Base-by-base conservation (phyloP, 495 filamentous ascomycete species). In the Annulohypoxylon nitens region DNA sequence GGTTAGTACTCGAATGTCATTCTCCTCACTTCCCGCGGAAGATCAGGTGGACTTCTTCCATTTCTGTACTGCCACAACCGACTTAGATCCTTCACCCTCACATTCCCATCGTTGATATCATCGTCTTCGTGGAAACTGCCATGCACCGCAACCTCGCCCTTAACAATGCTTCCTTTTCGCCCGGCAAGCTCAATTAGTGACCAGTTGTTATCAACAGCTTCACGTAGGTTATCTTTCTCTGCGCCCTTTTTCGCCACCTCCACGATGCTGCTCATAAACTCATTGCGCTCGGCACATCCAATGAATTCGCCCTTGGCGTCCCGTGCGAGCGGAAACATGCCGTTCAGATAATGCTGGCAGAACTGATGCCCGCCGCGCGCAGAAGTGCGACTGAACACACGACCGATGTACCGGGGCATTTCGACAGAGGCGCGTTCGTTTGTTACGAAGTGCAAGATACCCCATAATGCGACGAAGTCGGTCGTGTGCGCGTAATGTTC, bases 401-500 rank as follows among this genome's bases (percentile, higher is more conserved):
- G 87, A 1, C 94, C 94, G 76, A 92, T 88, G 79, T 91, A 97
- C 20, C 92, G 86, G 57, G 88, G 86, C 50, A 86, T 78, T 45
- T 70, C 71, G 2, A 67, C 73, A 6, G 73, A 67, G 12, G 75
- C 78, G n/a, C 76, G 75, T 2, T 77, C 64, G 54, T 84, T 82
- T 6, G 82, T 81, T 1, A 86, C 83, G 74, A 92, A 95, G 68
- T 91, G 85, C 10, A 97, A 83, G 1, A 95, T 88, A 2, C 94
- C 94, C 84, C 91, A 93, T 2, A 88, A 78, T 0, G 92, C 86
- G 0, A 97, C 93, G 69, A 93, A 91, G 74, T 97, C 94, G 14
- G 83, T 83, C 10, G 86, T 85, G 76, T 95, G 93, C 14, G 89
- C 91, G 78, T 97, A 97, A 78, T 97, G 94, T 78, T 97, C 94